A percentile compares a stretch with the other conserved stretches of the same genome.
These are phyloP conservation scores for Trametes villosa DNA, from an alignment of 768 basidiomycete genomes.

Conservation along the genomic window DNA sequence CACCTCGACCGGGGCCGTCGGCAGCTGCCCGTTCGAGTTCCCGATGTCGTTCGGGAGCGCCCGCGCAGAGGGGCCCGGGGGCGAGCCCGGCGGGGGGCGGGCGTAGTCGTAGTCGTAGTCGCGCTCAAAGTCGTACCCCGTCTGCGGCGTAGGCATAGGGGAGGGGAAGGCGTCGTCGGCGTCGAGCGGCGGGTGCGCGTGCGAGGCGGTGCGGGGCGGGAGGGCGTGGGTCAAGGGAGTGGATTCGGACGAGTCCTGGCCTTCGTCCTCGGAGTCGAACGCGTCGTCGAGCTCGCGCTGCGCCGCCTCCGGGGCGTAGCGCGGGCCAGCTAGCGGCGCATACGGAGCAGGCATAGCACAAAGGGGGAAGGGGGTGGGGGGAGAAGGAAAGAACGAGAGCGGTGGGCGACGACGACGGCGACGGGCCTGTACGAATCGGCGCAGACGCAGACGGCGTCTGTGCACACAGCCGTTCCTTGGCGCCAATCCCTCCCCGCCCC, in stretches of 20 bases:
- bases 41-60: slow-evolving; percentile 72
- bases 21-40: slow-evolving; percentile 71
- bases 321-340: slow-evolving; percentile 53
- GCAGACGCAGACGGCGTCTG: not conserved
- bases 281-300: slow-evolving; percentile 77
- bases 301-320: slow-evolving; percentile 46
- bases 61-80: slow-evolving; percentile 58
- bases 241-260: slow-evolving; percentile 49
- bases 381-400: not conserved
- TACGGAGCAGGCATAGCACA: slow-evolving; percentile 55
- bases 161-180: slow-evolving; percentile 27
- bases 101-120: slow-evolving; percentile 60
- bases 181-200: slow-evolving; percentile 34
- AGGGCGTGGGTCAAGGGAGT: slow-evolving; percentile 42
- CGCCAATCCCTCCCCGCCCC: not conserved
- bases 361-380: not conserved
- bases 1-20: slow-evolving; percentile 50
- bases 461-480: not conserved
- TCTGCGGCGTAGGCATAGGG: slow-evolving; percentile 26
- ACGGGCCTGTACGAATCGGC: not conserved
- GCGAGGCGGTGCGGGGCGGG: slow-evolving; percentile 24
- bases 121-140: slow-evolving; percentile 81
- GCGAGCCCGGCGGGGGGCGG: slow-evolving; percentile 79
- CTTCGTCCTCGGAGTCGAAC: slow-evolving; percentile 61
- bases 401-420: slow-evolving; percentile 1